Percentiles rank a stretch among this genome's conserved stretches.
phyloP scores from a whole-genome alignment of 495 filamentous ascomycete genomes.

The Neurospora intermedia region DNA sequence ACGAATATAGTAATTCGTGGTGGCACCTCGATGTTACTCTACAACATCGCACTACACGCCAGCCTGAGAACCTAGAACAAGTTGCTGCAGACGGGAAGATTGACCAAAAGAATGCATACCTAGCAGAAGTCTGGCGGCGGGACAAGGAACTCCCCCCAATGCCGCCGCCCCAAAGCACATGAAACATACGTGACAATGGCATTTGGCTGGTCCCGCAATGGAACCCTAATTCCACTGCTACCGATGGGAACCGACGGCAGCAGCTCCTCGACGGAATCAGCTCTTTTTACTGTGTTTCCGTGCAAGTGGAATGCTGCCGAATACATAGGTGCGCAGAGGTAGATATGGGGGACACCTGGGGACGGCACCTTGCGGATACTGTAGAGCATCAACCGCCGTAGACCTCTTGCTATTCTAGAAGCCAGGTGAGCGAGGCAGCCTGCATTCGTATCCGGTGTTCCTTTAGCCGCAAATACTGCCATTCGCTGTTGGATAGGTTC shows the following conservation, averaged over 20 bases:
- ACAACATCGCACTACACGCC: not conserved
- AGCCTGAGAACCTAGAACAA: not conserved
- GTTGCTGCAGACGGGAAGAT: not conserved
- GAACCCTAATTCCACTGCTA: not conserved
- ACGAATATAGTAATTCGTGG: not conserved
- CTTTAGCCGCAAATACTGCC: not conserved
- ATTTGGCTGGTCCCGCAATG: not conserved
- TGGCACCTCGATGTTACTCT: not conserved
- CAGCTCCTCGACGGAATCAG: not conserved
- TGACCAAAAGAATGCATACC: not conserved
- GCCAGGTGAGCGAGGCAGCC: not conserved
- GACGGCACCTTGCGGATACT: not conserved
- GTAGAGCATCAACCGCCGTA: not conserved
- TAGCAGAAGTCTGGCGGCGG: not conserved
- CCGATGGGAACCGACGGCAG: not conserved
- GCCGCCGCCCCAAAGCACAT: not conserved
- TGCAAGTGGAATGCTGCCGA: not conserved
- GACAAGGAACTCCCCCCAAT: not conserved
- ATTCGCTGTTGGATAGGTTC: not conserved
- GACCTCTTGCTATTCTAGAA: not conserved
- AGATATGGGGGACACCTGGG: not conserved
- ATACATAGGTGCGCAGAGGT: not conserved
- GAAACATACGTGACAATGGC: not conserved
- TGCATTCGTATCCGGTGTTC: not conserved
- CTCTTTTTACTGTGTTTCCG: not conserved